Evolutionary conservation across 805 yeast genomes (phyloP), one percentile per base, ranked within the genome.

Genomic region (Middelhovenomyces tepae): DNA sequence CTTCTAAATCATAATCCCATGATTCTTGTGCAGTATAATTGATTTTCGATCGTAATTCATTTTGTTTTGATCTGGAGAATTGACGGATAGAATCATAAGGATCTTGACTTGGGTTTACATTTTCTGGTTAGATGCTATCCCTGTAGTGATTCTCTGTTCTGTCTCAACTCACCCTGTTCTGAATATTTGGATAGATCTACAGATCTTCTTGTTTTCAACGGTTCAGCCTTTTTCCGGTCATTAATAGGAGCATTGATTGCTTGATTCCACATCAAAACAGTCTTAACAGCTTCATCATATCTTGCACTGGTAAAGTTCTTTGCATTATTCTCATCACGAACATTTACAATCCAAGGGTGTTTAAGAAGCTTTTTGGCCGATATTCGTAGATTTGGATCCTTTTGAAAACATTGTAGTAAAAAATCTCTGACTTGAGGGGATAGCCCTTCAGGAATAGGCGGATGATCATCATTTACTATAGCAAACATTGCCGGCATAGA

Each of bases 401-500:
- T 76, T 43, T 76, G 78, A 44, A 83, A 78, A 49, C 94, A 84
- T 40, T 71, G 73, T 32, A 65, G 45, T 8, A 81, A 54, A 42
- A 84, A 77, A 42, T 79, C 83, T 24, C 64, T 62, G 65, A 39
- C 56, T 4, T 71, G 50, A 2, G 62, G 56, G 6, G 62, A 51
- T 2, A 53, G 33, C 6, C 50, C 56, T 1, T 64, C 62, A 0
- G 94, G 94, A 14, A 82, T 56, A 1, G 78, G 76, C 2, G 89
- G 85, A 35, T 68, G 67, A 11, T 73, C 79, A 32, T 81, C 84
- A 4, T 78, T 72, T 0, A 84, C 94, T 32, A 84, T 79, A 0
- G 91, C 86, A 59, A 80, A 93, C 37, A 84, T 62, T 0, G 91
- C 84, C 1, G 84, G 79, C 75, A 82, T 75, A 7, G 80, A 78